Evolutionary conservation across 2,329 filamentous ascomycete species (phyloP).

Genomic region (Lecanoromycetidae sp.): DNA sequence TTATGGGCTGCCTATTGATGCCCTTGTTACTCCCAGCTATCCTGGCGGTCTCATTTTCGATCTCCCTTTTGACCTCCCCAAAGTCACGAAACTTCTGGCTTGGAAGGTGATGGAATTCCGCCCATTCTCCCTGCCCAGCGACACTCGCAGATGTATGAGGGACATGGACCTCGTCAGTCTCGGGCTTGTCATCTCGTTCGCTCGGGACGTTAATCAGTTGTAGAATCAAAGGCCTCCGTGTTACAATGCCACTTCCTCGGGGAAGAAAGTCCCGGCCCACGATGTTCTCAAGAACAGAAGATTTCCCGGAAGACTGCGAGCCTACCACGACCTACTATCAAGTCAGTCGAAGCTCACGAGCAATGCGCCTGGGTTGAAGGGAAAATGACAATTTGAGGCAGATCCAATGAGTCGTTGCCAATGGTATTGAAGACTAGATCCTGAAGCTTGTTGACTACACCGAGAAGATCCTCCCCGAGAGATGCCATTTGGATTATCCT

Average conservation of each 20-base stretch:
- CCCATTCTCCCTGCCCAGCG: slow-evolving; percentile 61
- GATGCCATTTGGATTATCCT: slow-evolving; percentile 57
- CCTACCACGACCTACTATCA: slow-evolving; percentile 76
- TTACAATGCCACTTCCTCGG: slow-evolving; percentile 92
- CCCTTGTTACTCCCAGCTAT: slow-evolving; percentile 97
- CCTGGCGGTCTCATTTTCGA: slow-evolving; percentile 88
- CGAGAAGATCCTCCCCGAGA: slow-evolving; percentile 88
- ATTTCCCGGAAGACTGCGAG: slow-evolving; percentile 96
- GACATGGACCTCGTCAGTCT: slow-evolving; percentile 51
- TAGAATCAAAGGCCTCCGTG: slow-evolving; percentile 81
- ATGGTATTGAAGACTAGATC: slow-evolving; percentile 99
- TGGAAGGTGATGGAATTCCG: slow-evolving; percentile 91
- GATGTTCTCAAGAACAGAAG: slow-evolving; percentile 96
- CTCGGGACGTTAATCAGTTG: slow-evolving; percentile 93
- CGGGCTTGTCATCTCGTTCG: slow-evolving; percentile 56
- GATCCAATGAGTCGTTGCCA: slow-evolving; percentile 91
- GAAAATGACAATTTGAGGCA: slow-evolving; percentile 77
- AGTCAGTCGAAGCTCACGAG: slow-evolving; percentile 16
- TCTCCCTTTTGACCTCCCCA: slow-evolving; percentile 83
- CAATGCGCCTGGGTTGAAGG: neutral
- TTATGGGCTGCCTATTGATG: slow-evolving; percentile 94
- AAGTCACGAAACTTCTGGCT: slow-evolving; percentile 86
- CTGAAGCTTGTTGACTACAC: slow-evolving; percentile 95
- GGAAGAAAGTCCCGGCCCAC: slow-evolving; percentile 95
- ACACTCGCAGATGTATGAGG: slow-evolving; percentile 70